Evolutionary conservation across 2,329 filamentous ascomycete genomes (phyloP).

Genomic region (Coniochaeta sp.): DNA sequence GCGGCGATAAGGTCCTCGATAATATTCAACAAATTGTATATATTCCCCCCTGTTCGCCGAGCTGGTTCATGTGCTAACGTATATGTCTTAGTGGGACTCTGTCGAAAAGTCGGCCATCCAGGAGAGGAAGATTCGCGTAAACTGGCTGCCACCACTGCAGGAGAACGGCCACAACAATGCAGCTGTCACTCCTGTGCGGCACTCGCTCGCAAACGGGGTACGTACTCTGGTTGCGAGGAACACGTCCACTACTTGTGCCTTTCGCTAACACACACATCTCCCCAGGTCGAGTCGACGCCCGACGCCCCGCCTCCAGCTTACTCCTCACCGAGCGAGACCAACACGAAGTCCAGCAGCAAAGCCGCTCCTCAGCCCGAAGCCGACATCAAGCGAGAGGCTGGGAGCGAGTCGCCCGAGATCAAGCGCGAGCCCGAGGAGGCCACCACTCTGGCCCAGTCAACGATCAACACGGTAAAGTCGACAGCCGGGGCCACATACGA

Average conservation of each 20-base stretch:
- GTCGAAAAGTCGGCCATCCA: slow-evolving; percentile 72
- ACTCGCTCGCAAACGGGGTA: slow-evolving; percentile 20
- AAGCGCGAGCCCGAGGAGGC: slow-evolving; percentile 6
- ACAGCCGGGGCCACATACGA: slow-evolving; percentile 16
- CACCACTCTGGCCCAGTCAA: slow-evolving; percentile 8
- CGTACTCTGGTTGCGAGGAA: slow-evolving; percentile 3
- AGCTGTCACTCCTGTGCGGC: slow-evolving; percentile 20
- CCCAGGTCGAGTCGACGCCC: slow-evolving; percentile 23
- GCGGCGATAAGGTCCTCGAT: slow-evolving; percentile 73
- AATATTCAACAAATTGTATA: slow-evolving; percentile 77
- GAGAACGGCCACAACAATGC: slow-evolving; percentile 30
- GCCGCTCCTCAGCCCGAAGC: slow-evolving; percentile 6
- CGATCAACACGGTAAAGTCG: slow-evolving; percentile 12
- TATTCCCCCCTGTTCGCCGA: slow-evolving; percentile 7
- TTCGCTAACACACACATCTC: not conserved
- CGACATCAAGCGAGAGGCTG: slow-evolving; percentile 11
- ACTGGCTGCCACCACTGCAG: slow-evolving; percentile 58
- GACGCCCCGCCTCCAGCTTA: slow-evolving; percentile 22
- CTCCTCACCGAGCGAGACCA: slow-evolving; percentile 21
- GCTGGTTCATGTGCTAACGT: slow-evolving; percentile 15
- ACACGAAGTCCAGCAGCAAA: slow-evolving; percentile 11
- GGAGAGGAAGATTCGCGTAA: slow-evolving; percentile 93
- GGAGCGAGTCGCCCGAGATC: slow-evolving; percentile 2
- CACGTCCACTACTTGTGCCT: not conserved
- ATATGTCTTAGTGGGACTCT: slow-evolving; percentile 59